phyloP scores from a whole-genome alignment of 2,329 filamentous ascomycete genomes.

The Xylariaceae sp. region DNA sequence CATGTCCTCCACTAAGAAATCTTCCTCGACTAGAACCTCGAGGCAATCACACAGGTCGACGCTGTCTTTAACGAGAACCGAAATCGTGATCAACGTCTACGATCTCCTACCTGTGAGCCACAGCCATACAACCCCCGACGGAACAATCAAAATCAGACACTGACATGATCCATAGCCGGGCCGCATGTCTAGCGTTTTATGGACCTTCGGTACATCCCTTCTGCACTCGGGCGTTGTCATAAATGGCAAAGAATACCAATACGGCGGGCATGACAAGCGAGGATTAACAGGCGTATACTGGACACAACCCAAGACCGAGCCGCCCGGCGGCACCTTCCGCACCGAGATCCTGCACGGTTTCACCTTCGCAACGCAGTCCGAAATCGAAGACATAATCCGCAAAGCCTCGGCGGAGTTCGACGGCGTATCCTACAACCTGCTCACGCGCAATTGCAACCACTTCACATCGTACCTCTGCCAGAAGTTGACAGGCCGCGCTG shows the following conservation, averaged over 20 bases:
- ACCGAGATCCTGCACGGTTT: conserved; percentile 75
- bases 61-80: conserved; percentile 65
- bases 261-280: conserved; percentile 71
- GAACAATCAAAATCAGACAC: neutral
- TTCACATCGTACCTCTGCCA: conserved; percentile 76
- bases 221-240: conserved; percentile 82
- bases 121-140: neutral
- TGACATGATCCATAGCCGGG: conserved; percentile 52
- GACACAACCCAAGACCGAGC: conserved; percentile 68
- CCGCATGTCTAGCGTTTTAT: conserved; percentile 69
- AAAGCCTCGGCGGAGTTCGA: conserved; percentile 68
- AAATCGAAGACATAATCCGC: conserved; percentile 68
- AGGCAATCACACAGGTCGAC: conserved; percentile 56
- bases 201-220: conserved; percentile 72
- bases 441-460: conserved; percentile 85
- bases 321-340: conserved; percentile 73
- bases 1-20: conserved; percentile 45
- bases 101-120: conserved; percentile 66
- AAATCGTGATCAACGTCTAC: conserved; percentile 74
- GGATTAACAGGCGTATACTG: conserved; percentile 77
- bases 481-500: conserved; percentile 65
- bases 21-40: conserved; percentile 33
- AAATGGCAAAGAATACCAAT: conserved; percentile 76
- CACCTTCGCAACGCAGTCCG: conserved; percentile 62
- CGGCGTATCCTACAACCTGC: conserved; percentile 73